Conservation (phyloP, 139 green algal genomes). For the Picochlorum sp. region DNA sequence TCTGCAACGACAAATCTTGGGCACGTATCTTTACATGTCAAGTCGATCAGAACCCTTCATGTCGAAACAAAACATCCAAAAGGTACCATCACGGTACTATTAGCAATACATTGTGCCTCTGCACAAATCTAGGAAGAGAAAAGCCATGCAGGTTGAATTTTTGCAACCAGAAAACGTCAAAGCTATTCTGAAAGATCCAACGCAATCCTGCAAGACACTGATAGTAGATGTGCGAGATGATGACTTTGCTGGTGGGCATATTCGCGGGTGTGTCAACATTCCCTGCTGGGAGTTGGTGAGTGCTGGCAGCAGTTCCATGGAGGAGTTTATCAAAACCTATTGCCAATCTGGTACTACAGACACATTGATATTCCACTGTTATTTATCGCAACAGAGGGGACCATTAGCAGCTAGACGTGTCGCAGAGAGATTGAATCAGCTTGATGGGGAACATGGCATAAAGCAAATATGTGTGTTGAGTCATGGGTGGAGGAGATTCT, state of each 20-base stretch:
- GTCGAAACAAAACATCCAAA: too few species aligned
- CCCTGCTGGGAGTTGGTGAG: neutral
- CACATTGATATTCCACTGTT: slow-evolving; percentile 25
- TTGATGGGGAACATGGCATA: slow-evolving; percentile 2
- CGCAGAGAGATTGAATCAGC: slow-evolving; percentile 2
- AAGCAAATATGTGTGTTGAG: slow-evolving; percentile 4
- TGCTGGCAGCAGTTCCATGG: neutral
- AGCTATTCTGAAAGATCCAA: slow-evolving; percentile 10
- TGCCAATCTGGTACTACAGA: slow-evolving; percentile 3
- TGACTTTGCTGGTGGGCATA: slow-evolving; percentile 8
- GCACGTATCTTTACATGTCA: too few species aligned
- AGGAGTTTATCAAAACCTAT: slow-evolving; percentile 14
- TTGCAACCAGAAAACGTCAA: slow-evolving; percentile 11
- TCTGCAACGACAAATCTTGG: too few species aligned
- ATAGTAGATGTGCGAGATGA: slow-evolving; percentile 23
- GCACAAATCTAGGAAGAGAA: neutral
- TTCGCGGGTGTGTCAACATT: neutral
- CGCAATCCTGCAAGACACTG: neutral
- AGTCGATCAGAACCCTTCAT: too few species aligned
- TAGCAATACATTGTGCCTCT: neutral
- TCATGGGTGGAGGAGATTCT: slow-evolving; percentile 4
- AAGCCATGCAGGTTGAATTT: slow-evolving; percentile 3
- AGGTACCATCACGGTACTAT: too few species aligned
- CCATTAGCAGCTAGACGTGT: slow-evolving; percentile 11
- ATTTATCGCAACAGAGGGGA: slow-evolving; percentile 27